phyloP scores from a whole-genome alignment of 2,329 filamentous ascomycete species.

The Akanthomyces muscarius region DNA sequence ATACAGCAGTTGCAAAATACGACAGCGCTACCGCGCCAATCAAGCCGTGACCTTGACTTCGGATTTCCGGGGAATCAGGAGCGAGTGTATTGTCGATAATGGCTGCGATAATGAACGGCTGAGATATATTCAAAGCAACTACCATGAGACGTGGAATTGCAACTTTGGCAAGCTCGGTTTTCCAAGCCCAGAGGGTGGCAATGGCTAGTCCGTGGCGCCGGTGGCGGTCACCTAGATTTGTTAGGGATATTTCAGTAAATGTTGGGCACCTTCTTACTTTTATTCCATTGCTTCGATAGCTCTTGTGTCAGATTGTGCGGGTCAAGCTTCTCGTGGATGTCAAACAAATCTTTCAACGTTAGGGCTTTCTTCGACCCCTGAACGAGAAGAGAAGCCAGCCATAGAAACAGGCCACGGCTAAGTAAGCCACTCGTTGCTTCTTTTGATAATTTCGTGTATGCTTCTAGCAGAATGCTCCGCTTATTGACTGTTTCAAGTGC shows the following conservation, averaged over 20 bases:
- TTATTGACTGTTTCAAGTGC: neutral
- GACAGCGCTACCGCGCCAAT: conserved; percentile 12
- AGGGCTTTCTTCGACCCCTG: neutral
- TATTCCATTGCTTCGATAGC: neutral
- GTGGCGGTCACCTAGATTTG: neutral
- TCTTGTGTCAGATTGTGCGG: neutral
- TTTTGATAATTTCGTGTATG: neutral
- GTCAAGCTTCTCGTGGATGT: neutral
- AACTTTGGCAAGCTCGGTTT: neutral
- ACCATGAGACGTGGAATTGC: conserved; percentile 4
- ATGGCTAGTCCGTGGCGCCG: conserved; percentile 4
- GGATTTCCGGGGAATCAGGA: neutral
- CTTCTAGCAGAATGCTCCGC: neutral
- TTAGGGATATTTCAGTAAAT: neutral
- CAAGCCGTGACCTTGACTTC: conserved; percentile 10
- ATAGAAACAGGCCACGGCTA: conserved; percentile 2
- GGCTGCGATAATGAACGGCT: conserved; percentile 8
- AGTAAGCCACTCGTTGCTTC: neutral
- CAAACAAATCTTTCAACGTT: neutral
- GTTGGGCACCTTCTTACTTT: neutral
- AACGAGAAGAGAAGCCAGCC: conserved; percentile 7
- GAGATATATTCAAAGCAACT: neutral
- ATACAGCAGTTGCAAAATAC: conserved; percentile 3
- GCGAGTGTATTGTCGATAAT: conserved; percentile 10
- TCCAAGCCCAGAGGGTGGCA: conserved; percentile 14